These are phyloP conservation scores for Talaromyces albobiverticillius DNA, from an alignment of 2,329 filamentous ascomycete genomes.

Conservation along the genomic window DNA sequence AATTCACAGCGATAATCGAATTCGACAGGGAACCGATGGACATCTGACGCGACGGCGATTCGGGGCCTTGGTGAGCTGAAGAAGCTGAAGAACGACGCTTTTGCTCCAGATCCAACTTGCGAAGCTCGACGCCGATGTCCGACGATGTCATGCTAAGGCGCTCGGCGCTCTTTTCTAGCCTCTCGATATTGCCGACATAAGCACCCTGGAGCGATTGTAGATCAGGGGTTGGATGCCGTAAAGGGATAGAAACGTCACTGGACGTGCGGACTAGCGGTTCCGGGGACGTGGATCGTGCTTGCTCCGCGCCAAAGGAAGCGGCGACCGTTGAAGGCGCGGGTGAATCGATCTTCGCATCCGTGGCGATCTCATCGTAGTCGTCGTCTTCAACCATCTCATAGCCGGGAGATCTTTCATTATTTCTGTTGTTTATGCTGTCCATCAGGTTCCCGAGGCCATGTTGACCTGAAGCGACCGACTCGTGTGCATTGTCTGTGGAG, in stretches of 20 bases:
- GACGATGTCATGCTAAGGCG: constrained; percentile 45
- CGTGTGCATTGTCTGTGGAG: constrained; percentile 4
- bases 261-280: constrained; percentile 37
- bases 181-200: constrained; percentile 49
- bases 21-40: constrained; percentile 41
- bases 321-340: constrained; percentile 4
- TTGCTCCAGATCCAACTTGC: constrained; percentile 45
- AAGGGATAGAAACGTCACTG: constrained; percentile 40
- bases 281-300: constrained; percentile 19
- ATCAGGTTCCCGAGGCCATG: constrained; percentile 5
- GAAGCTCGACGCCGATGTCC: constrained; percentile 45
- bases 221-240: constrained; percentile 49
- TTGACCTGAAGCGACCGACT: constrained; percentile 3
- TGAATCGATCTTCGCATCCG: constrained; percentile 20
- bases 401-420: constrained; percentile 19
- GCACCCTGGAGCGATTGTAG: constrained; percentile 51
- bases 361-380: constrained; percentile 37
- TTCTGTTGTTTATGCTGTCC: constrained; percentile 16
- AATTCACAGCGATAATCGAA: constrained; percentile 37
- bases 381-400: constrained; percentile 49
- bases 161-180: constrained; percentile 49
- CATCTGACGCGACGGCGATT: constrained; percentile 25
- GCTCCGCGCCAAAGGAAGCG: constrained; percentile 3
- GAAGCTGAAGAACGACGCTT: constrained; percentile 39
- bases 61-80: constrained; percentile 15